Percentiles rank a stretch among this genome's conserved stretches.
Conservation (phyloP, 192 early-diverging fungal species). For the Podila clonocystis region DNA sequence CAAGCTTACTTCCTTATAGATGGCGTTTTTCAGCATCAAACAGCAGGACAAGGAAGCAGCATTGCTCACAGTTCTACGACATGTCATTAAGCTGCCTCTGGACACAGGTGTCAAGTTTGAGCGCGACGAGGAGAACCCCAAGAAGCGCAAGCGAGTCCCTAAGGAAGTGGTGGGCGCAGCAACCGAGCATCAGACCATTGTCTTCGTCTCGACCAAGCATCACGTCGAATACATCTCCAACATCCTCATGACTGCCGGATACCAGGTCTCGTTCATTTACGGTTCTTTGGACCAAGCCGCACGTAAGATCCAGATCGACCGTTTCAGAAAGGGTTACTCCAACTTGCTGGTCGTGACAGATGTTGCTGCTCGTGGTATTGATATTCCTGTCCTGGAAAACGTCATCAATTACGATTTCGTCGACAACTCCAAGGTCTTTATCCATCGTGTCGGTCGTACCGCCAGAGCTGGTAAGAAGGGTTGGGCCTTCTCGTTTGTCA, state of each 20-base stretch:
- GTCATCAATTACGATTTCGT: constrained; percentile 99
- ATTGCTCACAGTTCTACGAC: constrained; percentile 82
- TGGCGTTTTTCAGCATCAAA: constrained; percentile 92
- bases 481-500: constrained; percentile 90
- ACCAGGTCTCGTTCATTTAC: constrained; percentile 89
- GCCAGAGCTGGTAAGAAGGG: constrained; percentile 95
- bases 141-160: constrained; percentile 53
- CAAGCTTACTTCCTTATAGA: constrained; percentile 30
- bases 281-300: constrained; percentile 94
- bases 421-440: constrained; percentile 91
- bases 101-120: constrained; percentile 56
- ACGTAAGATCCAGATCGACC: constrained; percentile 85
- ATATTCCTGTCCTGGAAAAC: constrained; percentile 96
- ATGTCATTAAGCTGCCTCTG: constrained; percentile 77
- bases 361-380: constrained; percentile 99
- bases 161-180: constrained; percentile 27
- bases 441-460: constrained; percentile 96
- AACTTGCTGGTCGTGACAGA: constrained; percentile 95
- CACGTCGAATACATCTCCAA: constrained; percentile 95
- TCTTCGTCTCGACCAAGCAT: constrained; percentile 98
- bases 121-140: constrained; percentile 42
- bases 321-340: constrained; percentile 82
- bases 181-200: constrained; percentile 80
- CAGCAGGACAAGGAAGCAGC: constrained; percentile 91
- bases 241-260: constrained; percentile 76